Evolutionary conservation across 2,329 filamentous ascomycete species (phyloP), one percentile per base, ranked within the genome.

Genomic region (Scedosporium apiospermum): DNA sequence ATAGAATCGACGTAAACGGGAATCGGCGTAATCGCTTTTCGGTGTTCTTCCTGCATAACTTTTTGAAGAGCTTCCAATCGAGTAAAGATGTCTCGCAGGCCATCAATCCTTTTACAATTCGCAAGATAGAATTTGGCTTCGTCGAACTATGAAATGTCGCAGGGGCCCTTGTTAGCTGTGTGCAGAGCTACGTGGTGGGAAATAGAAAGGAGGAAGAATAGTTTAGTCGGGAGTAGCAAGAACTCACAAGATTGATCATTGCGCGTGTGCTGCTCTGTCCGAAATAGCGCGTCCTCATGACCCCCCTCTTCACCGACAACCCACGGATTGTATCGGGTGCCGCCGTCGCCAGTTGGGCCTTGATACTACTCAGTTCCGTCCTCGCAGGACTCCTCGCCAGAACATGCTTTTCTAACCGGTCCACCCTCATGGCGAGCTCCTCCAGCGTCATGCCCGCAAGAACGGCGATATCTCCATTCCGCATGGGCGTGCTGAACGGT

Each of bases 1-100:
- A 83, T 80, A n/a, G 81, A 84, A 66, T 84, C 80, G 30, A 83
- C 81, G 66, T 80, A 84, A 38, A 84, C 81, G 3, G 80, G 75
- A 55, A 84, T 83, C 0, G 82, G 81, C 4, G 77, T 71, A 49
- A 82, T 70, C 0, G 75, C 76, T 66, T 78, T 77, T 61, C 73
- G 73, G 66, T 80, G 77, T 34, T 81, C 77, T 58, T 79, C 76
- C 65, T 80, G 78, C 7, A 84, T 71, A 14, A 75, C 70, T 64
- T 73, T 77, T 67, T 83, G 77, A 44, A 83, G 75, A 55, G 76
- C 75, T 62, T 78, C 75, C 55, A 83, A 76, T 57, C 74, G 75
- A 21, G 71, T 64, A 60, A 84, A 76, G 42, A 79, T 66, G 21
- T 81, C 77, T 30, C 72, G 68, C 30, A 78, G 73, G 30, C 75